These are phyloP conservation scores for Cercophora scortea DNA, from an alignment of 495 filamentous ascomycete genomes.

Conservation along the genomic window DNA sequence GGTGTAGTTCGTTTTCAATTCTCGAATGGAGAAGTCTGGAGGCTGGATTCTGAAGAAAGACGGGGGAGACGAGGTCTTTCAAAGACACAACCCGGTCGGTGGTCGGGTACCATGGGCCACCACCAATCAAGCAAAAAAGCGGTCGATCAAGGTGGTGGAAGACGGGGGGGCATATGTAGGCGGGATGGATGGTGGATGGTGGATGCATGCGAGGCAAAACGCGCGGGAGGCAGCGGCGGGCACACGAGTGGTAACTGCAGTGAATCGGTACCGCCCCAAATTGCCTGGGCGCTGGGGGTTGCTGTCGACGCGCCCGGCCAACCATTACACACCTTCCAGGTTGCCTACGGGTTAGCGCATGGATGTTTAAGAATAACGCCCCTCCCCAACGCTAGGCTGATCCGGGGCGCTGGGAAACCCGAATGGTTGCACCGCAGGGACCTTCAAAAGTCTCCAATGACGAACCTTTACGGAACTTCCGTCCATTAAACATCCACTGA, in stretches of 20 bases:
- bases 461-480: background rate
- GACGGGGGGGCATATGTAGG: too few species aligned
- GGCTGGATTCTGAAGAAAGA: background rate
- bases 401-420: slow-evolving; percentile 12
- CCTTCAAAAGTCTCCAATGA: background rate
- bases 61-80: background rate
- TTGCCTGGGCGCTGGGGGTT: background rate
- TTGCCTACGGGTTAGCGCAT: too few species aligned
- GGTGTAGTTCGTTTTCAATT: background rate
- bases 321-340: background rate
- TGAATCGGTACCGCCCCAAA: background rate
- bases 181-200: too few species aligned
- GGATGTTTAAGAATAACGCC: background rate
- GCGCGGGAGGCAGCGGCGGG: too few species aligned
- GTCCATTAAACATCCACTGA: too few species aligned
- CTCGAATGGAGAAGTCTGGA: background rate
- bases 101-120: background rate
- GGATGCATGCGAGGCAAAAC: too few species aligned
- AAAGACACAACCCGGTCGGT: background rate
- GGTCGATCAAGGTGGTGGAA: too few species aligned
- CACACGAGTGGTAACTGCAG: too few species aligned
- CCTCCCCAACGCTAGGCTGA: slow-evolving; percentile 9
- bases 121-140: too few species aligned
- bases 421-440: background rate
- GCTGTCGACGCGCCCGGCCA: background rate